These are phyloP conservation scores for Dinochytrium kinnereticum DNA, from an alignment of 371 early-diverging fungal genomes.

Conservation along the genomic window DNA sequence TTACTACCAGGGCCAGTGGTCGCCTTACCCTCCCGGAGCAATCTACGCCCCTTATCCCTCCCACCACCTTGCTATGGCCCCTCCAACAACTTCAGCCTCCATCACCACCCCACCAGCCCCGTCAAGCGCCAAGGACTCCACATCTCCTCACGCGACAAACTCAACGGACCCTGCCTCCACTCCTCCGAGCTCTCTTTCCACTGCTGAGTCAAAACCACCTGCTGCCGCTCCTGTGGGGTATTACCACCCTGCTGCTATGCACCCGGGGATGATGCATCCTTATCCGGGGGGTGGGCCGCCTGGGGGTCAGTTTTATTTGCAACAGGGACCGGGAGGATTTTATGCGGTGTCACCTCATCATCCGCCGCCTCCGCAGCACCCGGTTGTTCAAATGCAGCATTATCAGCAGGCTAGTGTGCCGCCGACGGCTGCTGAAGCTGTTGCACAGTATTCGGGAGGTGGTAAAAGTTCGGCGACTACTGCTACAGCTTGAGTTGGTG, in stretches of 20 bases:
- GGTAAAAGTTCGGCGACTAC: neutral
- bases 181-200: neutral
- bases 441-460: neutral
- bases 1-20: neutral
- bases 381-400: neutral
- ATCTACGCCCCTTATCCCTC: conserved; percentile 1
- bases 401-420: neutral
- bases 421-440: conserved; percentile 6
- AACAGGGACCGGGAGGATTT: no score
- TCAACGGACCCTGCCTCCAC: neutral
- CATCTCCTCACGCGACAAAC: neutral
- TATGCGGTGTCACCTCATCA: no score
- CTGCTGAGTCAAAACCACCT: neutral
- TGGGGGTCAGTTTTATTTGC: no score
- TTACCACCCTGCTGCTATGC: no score
- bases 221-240: no score
- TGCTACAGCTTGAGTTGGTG: no score
- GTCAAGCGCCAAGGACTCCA: neutral
- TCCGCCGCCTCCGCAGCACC: no score
- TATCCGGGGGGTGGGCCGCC: no score
- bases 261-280: no score
- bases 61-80: no score
- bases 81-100: no score
- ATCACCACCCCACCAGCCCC: neutral
- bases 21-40: neutral